These are phyloP conservation scores for Cercospora berteroae DNA, from an alignment of 2,329 filamentous ascomycete genomes.

Conservation along the genomic window DNA sequence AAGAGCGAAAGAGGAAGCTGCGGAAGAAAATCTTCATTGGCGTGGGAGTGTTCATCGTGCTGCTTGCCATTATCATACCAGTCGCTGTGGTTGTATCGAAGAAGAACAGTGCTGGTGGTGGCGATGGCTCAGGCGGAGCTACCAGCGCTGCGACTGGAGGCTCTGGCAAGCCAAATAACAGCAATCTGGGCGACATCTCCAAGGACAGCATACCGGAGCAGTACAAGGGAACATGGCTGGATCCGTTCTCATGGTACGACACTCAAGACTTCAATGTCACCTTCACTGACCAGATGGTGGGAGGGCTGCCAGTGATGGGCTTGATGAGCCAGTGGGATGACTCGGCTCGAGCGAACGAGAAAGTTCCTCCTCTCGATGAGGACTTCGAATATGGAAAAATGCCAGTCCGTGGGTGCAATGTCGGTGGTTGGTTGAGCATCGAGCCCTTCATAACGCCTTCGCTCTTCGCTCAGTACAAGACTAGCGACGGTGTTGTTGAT, in stretches of 20 bases:
- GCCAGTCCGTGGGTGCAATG: constrained; percentile 84
- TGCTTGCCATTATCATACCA: constrained; percentile 49
- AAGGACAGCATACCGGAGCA: constrained; percentile 49
- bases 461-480: constrained; percentile 69
- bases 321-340: constrained; percentile 85
- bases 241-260: constrained; percentile 89
- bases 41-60: constrained; percentile 40
- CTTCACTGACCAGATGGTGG: constrained; percentile 81
- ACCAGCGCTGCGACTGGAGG: constrained; percentile 23
- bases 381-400: constrained; percentile 74
- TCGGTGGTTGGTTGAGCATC: constrained; percentile 90
- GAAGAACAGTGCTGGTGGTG: constrained; percentile 37
- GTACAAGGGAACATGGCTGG: constrained; percentile 73
- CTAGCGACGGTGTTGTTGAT: constrained; percentile 68
- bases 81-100: constrained; percentile 48
- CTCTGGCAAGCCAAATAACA: constrained; percentile 42
- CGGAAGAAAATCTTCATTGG: constrained; percentile 55
- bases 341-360: constrained; percentile 69
- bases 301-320: constrained; percentile 87
- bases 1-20: constrained; percentile 43
- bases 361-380: constrained; percentile 74
- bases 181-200: constrained; percentile 47
- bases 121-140: constrained; percentile 22
- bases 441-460: constrained; percentile 97
- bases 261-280: constrained; percentile 91